Evolutionary conservation across 1,139 yeast genomes (phyloP), one percentile per base, ranked within the genome.

Genomic region (Hyphopichia fennica): DNA sequence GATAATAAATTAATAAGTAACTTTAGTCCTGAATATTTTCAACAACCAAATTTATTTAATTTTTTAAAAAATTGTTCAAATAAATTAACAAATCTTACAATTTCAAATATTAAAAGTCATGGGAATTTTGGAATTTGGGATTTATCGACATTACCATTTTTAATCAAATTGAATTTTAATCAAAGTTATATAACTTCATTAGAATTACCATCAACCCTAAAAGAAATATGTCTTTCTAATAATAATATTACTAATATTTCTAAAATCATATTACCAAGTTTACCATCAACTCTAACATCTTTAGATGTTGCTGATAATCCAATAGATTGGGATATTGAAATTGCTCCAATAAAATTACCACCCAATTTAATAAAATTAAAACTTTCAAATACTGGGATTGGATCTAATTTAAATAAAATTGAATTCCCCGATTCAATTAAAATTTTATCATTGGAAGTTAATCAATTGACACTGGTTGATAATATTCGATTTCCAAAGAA

Each of bases 271-370:
- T 19, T 25, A 0, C 34, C 46, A 0, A 32, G 14, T 3, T 39
- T 54, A 1, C 49, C 50, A 3, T 25, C 30, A 3, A 36, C 38
- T 3, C 41, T 62, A 16, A 41, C 39, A 16, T 42, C 41, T 17
- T 42, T 62, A 22, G 47, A 46, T 34, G 34, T 60, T n/a, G 51
- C 62, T 2, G 50, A 57, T 42, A 62, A 61, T 44, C 62, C 62
- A 1, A 54, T 60, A n/a, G 48, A 51, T 34, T 62, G 67, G 67
- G 33, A 33, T n/a, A 13, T 13, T 10, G 15, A 11, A 9, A 15
- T 33, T 8, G 28, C 11, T 3, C 39, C 40, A n/a, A 30, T 49
- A 3, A 25, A 25, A 16, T 52, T 52, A 23, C 58, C 62, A 23
- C 15, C 38, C 2, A 41, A 48, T 8, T 41, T 62, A 22, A 44